A percentile compares a stretch with the other conserved stretches of the same genome.
Conservation (phyloP, 1,284 basidiomycete species). For the Rhodotorula glutinis region DNA sequence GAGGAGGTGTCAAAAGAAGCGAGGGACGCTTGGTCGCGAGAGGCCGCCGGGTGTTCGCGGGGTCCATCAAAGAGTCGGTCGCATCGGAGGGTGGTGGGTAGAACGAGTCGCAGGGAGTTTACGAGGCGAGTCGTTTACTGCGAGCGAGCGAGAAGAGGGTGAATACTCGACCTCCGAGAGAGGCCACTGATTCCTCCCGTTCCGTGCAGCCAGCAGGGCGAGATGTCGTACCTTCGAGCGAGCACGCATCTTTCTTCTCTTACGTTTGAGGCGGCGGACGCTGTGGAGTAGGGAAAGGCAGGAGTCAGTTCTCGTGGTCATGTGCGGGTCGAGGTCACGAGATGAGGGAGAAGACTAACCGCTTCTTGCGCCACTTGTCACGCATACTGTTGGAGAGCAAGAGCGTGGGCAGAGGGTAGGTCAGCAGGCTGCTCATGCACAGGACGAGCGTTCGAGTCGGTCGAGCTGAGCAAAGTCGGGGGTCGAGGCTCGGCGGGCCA, state of each 20-base stretch:
- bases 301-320: background rate
- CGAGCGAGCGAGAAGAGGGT: background rate
- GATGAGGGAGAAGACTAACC: conserved; percentile 16
- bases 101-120: background rate
- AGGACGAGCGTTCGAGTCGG: background rate
- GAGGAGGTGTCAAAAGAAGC: background rate
- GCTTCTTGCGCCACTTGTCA: conserved; percentile 48
- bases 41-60: background rate
- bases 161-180: background rate
- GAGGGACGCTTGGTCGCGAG: background rate
- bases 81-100: background rate
- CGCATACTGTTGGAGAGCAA: conserved; percentile 36
- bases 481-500: background rate
- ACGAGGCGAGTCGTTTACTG: conserved; percentile 34
- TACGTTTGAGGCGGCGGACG: conserved; percentile 44
- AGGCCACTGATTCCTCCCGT: background rate
- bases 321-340: background rate
- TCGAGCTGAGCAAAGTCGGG: background rate
- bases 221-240: conserved; percentile 25
- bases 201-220: no score
- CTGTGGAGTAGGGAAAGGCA: no score
- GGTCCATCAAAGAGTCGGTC: conserved; percentile 3
- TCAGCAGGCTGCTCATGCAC: background rate
- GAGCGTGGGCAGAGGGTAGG: background rate
- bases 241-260: conserved; percentile 45